Conservation (phyloP, 106 monocot species). For the Acorus calamus region DNA sequence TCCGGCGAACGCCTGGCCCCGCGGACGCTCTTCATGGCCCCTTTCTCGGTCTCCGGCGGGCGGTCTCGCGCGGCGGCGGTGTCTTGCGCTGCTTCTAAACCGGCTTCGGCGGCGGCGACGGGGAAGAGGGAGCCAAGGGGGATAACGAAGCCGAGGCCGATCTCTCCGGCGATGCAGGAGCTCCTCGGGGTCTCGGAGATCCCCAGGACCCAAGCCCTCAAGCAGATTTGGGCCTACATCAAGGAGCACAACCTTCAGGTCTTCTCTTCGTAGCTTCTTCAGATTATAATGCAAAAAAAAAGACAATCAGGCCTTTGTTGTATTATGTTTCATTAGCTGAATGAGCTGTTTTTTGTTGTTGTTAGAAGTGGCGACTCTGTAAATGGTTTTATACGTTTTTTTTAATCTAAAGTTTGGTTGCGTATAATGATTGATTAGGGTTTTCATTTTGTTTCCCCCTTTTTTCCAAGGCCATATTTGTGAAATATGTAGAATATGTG, state of each 20-base stretch:
- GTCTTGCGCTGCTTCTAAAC: background rate
- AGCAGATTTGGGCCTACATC: conserved; percentile 59
- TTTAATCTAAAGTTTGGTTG: too few relatives aligned
- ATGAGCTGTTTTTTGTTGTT: too few relatives aligned
- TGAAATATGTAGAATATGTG: too few relatives aligned
- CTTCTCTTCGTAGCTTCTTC: background rate
- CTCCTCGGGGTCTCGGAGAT: conserved; percentile 38
- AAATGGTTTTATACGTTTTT: too few relatives aligned
- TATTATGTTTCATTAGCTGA: too few relatives aligned
- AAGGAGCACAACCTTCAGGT: conserved; percentile 70
- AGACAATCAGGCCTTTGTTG: background rate
- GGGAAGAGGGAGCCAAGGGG: conserved; percentile 35
- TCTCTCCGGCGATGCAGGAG: conserved; percentile 36
- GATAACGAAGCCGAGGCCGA: conserved; percentile 40
- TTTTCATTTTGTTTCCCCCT: too few relatives aligned
- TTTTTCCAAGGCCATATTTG: too few relatives aligned
- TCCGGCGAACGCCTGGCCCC: too few relatives aligned
- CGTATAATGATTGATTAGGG: too few relatives aligned
- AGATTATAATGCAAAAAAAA: too few relatives aligned
- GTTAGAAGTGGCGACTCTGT: too few relatives aligned
- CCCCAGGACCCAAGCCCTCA: conserved; percentile 46
- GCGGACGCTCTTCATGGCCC: too few relatives aligned
- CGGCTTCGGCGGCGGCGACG: conserved; percentile 9
- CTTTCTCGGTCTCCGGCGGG: background rate
- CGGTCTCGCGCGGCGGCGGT: conserved; percentile 3